Percentiles rank a stretch among this genome's conserved stretches.
phyloP scores from a whole-genome alignment of 139 green algal species.

The Mesotaenium endlicherianum region DNA sequence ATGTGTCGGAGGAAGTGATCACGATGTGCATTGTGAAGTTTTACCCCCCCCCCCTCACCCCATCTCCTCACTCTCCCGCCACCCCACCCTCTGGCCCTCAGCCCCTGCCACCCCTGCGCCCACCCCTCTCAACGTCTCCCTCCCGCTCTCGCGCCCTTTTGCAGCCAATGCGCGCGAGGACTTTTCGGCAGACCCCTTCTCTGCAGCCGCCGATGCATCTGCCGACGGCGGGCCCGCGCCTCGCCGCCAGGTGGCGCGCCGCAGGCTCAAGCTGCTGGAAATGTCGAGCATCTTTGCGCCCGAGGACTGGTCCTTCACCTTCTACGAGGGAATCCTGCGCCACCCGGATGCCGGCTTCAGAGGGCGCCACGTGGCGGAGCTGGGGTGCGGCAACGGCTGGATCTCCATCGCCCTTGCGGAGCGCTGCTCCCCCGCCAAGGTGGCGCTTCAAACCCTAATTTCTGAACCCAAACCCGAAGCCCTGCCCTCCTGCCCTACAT shows the following conservation, averaged over 20 bases:
- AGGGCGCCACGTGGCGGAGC: constrained; percentile 22
- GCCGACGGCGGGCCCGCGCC: neutral
- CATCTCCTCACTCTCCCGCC: neutral
- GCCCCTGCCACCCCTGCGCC: neutral
- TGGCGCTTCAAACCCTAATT: neutral
- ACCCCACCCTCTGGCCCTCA: neutral
- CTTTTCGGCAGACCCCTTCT: neutral
- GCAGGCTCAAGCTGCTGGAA: constrained; percentile 40
- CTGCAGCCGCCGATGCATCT: neutral
- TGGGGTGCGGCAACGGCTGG: constrained; percentile 50
- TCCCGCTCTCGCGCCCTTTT: no score
- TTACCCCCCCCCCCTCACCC: neutral
- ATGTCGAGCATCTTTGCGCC: constrained; percentile 43
- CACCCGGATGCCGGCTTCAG: constrained; percentile 19
- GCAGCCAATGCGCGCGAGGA: no score
- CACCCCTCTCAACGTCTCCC: neutral
- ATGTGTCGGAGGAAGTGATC: neutral
- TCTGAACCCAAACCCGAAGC: no score
- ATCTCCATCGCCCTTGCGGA: constrained; percentile 36
- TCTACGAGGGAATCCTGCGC: constrained; percentile 43
- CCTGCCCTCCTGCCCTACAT: neutral
- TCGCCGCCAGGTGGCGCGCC: neutral
- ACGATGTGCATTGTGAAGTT: neutral
- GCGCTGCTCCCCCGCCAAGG: constrained; percentile 26
- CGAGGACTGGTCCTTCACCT: constrained; percentile 49